These are phyloP conservation scores for Fusarium setosum DNA, from an alignment of 2,329 filamentous ascomycete species.

Conservation along the genomic window DNA sequence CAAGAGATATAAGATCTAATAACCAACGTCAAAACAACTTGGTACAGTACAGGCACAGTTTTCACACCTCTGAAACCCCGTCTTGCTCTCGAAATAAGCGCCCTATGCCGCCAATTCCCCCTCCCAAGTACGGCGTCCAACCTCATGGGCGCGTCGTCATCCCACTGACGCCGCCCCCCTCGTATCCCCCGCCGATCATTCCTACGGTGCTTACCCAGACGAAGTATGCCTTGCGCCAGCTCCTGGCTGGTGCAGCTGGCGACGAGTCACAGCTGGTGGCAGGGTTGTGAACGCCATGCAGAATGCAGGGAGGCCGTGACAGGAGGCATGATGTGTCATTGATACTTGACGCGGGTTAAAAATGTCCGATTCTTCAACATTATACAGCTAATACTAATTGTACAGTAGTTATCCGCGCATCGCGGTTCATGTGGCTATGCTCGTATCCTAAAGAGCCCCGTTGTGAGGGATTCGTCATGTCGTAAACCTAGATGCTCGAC, in stretches of 20 bases:
- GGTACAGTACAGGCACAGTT: neutral
- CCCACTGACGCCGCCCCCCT: neutral
- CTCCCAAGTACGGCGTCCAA: neutral
- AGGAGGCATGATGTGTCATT: neutral
- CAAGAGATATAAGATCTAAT: neutral
- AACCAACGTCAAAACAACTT: conserved; percentile 3
- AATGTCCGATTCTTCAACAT: neutral
- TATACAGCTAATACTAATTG: neutral
- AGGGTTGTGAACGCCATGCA: neutral
- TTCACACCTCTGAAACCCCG: neutral
- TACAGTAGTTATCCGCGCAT: neutral
- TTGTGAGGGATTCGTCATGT: neutral
- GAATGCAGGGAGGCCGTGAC: neutral
- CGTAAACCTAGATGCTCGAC: neutral
- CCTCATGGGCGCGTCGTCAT: conserved; percentile 2
- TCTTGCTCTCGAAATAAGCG: neutral
- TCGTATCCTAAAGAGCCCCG: conserved; percentile 4
- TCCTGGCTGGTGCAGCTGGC: neutral
- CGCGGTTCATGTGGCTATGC: neutral
- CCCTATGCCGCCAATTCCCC: neutral
- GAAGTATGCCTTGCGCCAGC: neutral
- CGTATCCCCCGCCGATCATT: conserved; percentile 6
- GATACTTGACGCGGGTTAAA: neutral
- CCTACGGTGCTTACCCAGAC: neutral
- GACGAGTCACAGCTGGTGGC: neutral